phyloP scores from a whole-genome alignment of 768 basidiomycete genomes.

The Lactarius evosmus region DNA sequence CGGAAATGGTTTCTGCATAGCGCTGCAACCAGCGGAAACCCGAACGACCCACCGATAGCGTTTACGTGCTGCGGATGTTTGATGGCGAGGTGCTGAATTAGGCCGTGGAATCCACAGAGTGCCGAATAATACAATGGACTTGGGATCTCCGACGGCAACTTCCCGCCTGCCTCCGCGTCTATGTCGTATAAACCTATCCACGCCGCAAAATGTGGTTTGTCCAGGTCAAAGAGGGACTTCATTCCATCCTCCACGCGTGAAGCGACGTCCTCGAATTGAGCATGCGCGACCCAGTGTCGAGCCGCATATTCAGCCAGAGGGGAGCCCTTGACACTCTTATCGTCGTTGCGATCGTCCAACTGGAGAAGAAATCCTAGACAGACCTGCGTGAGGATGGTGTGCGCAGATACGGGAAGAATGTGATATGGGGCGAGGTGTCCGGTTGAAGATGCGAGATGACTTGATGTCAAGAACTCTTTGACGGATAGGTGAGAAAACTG shows the following conservation, averaged over 20 bases:
- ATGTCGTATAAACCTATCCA: background rate
- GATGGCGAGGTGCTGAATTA: background rate
- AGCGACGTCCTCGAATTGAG: background rate
- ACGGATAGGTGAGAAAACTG: constrained; percentile 19
- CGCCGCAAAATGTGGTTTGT: background rate
- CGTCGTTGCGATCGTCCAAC: background rate
- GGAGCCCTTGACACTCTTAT: background rate
- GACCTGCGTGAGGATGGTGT: background rate
- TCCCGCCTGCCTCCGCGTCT: background rate
- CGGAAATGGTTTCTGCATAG: background rate
- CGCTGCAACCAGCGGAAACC: constrained; percentile 5
- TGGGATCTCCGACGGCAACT: background rate
- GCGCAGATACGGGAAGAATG: background rate
- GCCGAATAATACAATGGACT: constrained; percentile 5
- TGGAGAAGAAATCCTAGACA: background rate
- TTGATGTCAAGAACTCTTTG: constrained; percentile 11
- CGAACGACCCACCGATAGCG: background rate
- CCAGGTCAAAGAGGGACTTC: background rate
- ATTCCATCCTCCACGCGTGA: background rate
- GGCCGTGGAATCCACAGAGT: constrained; percentile 2
- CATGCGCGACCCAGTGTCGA: background rate
- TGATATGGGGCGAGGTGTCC: background rate
- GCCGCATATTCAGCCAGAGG: background rate
- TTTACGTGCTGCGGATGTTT: background rate
- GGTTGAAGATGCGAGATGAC: background rate